Percentiles rank a stretch among this genome's conserved stretches.
Evolutionary conservation across 257 asterid genomes (phyloP).

Genomic region (Voacanga thouarsii): DNA sequence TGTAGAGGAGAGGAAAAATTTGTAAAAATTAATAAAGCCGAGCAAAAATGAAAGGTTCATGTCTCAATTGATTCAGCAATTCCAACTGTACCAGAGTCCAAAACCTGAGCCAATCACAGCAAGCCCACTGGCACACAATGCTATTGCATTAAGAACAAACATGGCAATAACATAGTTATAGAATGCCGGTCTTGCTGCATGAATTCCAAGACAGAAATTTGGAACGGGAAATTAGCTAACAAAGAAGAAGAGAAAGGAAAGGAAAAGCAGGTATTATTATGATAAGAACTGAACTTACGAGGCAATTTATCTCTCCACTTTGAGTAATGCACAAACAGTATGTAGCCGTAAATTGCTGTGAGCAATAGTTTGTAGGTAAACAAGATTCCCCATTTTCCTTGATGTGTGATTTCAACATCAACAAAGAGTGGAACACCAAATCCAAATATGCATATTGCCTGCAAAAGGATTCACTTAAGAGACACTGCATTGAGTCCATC

Average conservation of each 20-base stretch:
- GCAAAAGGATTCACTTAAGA: slow-evolving; percentile 11
- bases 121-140: slow-evolving; percentile 61
- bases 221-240: neutral
- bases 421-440: slow-evolving; percentile 66
- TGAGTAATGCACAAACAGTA: slow-evolving; percentile 79
- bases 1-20: slow-evolving; percentile 25
- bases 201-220: neutral
- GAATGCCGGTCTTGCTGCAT: slow-evolving; percentile 85
- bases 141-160: slow-evolving; percentile 48
- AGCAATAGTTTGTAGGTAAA: slow-evolving; percentile 52
- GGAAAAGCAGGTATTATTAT: slow-evolving; percentile 6
- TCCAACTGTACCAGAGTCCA: slow-evolving; percentile 59
- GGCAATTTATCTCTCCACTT: slow-evolving; percentile 96
- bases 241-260: neutral
- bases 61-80: neutral
- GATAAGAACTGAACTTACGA: slow-evolving; percentile 45
- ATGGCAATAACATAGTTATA: slow-evolving; percentile 77
- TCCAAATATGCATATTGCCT: slow-evolving; percentile 78
- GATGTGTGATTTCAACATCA: slow-evolving; percentile 42
- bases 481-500: neutral
- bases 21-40: neutral
- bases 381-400: slow-evolving; percentile 76
- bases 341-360: slow-evolving; percentile 68
- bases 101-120: slow-evolving; percentile 61
- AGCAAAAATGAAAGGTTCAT: neutral